These are phyloP conservation scores for Polytolypa hystricis DNA, from an alignment of 2,329 filamentous ascomycete species.

Conservation along the genomic window DNA sequence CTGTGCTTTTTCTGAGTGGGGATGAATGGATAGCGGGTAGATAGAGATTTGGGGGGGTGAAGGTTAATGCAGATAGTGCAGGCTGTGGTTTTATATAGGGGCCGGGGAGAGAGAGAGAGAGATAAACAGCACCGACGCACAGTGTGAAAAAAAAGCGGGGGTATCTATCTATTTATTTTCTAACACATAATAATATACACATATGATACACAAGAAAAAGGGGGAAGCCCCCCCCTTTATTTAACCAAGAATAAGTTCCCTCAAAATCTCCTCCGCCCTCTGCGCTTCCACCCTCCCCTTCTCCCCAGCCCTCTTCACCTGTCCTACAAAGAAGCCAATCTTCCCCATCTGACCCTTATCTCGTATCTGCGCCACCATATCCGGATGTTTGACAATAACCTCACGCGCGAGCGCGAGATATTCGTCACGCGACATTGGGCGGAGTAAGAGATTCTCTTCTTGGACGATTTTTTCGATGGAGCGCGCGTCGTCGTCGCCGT, in stretches of 20 bases:
- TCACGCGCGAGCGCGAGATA: constrained; percentile 45
- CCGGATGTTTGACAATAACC: constrained; percentile 43
- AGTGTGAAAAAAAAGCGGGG: neutral
- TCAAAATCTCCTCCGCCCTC: constrained; percentile 45
- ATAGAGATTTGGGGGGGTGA: too few relatives aligned
- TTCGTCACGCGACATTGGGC: constrained; percentile 43
- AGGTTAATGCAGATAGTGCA: too few relatives aligned
- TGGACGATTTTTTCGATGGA: constrained; percentile 44
- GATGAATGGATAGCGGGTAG: too few relatives aligned
- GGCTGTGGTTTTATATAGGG: too few relatives aligned
- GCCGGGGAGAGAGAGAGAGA: too few relatives aligned
- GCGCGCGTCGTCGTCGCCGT: constrained; percentile 38
- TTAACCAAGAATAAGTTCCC: constrained; percentile 33
- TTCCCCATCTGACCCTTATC: constrained; percentile 53
- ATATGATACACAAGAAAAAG: neutral
- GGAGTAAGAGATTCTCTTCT: constrained; percentile 44
- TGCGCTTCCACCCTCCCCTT: constrained; percentile 53
- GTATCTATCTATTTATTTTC: too few relatives aligned
- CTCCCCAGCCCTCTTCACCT: constrained; percentile 52
- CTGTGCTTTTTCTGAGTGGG: too few relatives aligned
- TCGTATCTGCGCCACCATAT: constrained; percentile 49
- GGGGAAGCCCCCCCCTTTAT: neutral
- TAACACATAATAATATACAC: too few relatives aligned
- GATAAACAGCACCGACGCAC: too few relatives aligned
- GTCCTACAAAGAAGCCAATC: constrained; percentile 56